Conservation (phyloP, 352 stramenopile genomes). For the Thalassiosira mediterranea region DNA sequence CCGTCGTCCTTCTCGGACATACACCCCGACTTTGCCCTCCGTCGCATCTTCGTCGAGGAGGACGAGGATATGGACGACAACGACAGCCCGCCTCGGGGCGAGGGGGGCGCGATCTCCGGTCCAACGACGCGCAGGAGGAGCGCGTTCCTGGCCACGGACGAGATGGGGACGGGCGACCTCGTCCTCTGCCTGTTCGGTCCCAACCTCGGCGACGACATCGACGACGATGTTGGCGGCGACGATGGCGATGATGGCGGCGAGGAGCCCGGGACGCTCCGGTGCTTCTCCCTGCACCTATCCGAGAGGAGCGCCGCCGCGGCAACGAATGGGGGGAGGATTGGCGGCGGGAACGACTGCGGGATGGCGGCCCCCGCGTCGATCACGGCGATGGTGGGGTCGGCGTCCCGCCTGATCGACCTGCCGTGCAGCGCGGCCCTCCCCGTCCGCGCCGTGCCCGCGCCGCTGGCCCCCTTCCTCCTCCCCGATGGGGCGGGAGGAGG, state of each 20-base stretch:
- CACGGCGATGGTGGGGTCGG: conserved; percentile 11
- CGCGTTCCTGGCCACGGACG: conserved; percentile 51
- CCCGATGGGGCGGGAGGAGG: not conserved
- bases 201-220: conserved; percentile 3
- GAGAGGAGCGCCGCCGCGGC: not conserved
- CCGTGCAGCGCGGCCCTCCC: conserved; percentile 58
- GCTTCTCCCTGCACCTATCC: conserved; percentile 25
- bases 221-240: not conserved
- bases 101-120: not conserved
- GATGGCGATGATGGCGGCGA: not conserved
- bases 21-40: conserved; percentile 49
- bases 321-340: not conserved
- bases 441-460: conserved; percentile 56
- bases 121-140: conserved; percentile 5
- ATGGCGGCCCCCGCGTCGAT: conserved; percentile 21
- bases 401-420: conserved; percentile 33
- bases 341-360: no score
- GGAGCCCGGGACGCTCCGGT: conserved; percentile 21
- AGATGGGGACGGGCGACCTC: conserved; percentile 39
- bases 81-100: conserved; percentile 19
- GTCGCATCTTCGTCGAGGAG: conserved; percentile 33
- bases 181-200: conserved; percentile 49
- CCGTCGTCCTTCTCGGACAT: conserved; percentile 48
- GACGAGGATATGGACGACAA: conserved; percentile 38
- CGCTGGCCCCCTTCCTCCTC: conserved; percentile 41